These are phyloP conservation scores for Delonix regia DNA, from an alignment of 306 rosid genomes.

Conservation along the genomic window DNA sequence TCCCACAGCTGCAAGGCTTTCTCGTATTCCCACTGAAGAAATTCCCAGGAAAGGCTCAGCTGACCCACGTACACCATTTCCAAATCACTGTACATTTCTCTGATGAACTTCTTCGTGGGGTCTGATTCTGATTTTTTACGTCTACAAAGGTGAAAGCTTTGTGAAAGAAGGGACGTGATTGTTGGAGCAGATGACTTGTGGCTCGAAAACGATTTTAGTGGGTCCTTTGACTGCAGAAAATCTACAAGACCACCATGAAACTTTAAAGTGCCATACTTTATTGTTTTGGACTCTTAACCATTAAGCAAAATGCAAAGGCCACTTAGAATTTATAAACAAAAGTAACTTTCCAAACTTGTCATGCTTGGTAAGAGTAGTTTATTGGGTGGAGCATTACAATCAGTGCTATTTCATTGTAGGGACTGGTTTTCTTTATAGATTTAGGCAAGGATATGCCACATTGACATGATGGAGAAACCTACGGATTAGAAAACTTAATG, in stretches of 20 bases:
- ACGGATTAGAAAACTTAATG: constrained; percentile 10
- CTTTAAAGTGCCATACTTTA: background rate
- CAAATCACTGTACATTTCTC: constrained; percentile 64
- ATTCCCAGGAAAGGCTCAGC: constrained; percentile 94
- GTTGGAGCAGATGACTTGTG: constrained; percentile 45
- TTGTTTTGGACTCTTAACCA: constrained; percentile 6
- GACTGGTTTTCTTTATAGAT: constrained; percentile 28
- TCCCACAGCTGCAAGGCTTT: constrained; percentile 68
- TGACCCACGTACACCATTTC: constrained; percentile 92
- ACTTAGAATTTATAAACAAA: constrained; percentile 16
- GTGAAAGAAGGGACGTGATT: constrained; percentile 50
- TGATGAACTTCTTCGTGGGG: constrained; percentile 55
- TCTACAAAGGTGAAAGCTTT: constrained; percentile 48
- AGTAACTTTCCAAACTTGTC: constrained; percentile 8
- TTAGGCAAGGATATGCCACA: constrained; percentile 13
- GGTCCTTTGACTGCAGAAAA: constrained; percentile 71
- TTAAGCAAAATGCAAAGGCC: constrained; percentile 32
- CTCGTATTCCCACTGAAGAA: constrained; percentile 76
- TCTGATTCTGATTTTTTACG: constrained; percentile 54
- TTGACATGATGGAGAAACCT: background rate
- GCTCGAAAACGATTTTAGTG: constrained; percentile 63
- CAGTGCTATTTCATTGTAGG: constrained; percentile 38
- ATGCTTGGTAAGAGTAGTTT: constrained; percentile 29
- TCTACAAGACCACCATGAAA: constrained; percentile 48
- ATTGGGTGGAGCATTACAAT: constrained; percentile 51